Evolutionary conservation across 2,329 filamentous ascomycete species (phyloP).

Genomic region (Alternaria brassicae): DNA sequence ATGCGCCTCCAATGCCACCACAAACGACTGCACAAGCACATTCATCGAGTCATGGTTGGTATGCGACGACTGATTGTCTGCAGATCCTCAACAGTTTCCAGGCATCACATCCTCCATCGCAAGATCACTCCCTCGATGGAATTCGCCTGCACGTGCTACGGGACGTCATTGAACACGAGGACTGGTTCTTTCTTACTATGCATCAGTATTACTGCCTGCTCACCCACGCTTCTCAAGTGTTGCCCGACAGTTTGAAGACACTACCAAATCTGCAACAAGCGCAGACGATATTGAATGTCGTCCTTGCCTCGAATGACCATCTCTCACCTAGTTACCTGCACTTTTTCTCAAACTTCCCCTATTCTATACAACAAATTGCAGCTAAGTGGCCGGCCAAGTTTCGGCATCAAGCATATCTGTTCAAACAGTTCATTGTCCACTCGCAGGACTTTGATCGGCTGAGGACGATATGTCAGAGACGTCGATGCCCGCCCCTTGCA

Average conservation of each 20-base stretch:
- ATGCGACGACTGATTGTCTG: slow-evolving; percentile 21
- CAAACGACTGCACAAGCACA: neutral
- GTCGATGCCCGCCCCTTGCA: slow-evolving; percentile 62
- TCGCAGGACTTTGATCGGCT: slow-evolving; percentile 23
- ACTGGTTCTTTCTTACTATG: slow-evolving; percentile 41
- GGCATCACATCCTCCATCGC: neutral
- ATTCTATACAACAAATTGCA: slow-evolving; percentile 33
- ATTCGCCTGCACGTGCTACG: slow-evolving; percentile 38
- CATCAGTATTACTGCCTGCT: slow-evolving; percentile 43
- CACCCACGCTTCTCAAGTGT: slow-evolving; percentile 38
- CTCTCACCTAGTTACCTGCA: slow-evolving; percentile 51
- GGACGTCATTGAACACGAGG: slow-evolving; percentile 42
- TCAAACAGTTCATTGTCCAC: slow-evolving; percentile 54
- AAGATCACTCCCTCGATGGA: slow-evolving; percentile 9
- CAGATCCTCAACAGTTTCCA: slow-evolving; percentile 14
- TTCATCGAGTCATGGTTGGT: slow-evolving; percentile 15
- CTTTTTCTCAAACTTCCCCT: slow-evolving; percentile 61
- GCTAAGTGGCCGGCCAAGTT: slow-evolving; percentile 35
- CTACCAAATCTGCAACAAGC: slow-evolving; percentile 38
- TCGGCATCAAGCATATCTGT: slow-evolving; percentile 42
- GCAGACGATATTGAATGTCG: slow-evolving; percentile 49
- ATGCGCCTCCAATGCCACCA: slow-evolving; percentile 4
- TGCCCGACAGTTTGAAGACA: slow-evolving; percentile 51
- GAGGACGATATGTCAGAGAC: slow-evolving; percentile 25
- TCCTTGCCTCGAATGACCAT: slow-evolving; percentile 57